These are phyloP conservation scores for Pelargonium nanum DNA, from an alignment of 345 rosid species.

Conservation along the genomic window DNA sequence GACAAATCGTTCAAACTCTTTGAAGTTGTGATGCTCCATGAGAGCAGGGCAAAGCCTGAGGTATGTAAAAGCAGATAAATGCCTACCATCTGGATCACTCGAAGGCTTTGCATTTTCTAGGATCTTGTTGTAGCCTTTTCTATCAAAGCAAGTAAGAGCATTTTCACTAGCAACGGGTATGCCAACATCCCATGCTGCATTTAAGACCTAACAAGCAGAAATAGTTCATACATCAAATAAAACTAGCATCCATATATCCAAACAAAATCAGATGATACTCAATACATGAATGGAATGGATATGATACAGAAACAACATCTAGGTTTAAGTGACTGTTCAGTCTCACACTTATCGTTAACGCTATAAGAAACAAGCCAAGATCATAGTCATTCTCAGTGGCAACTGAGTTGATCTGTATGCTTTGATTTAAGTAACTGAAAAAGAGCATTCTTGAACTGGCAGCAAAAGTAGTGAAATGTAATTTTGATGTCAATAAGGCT, in stretches of 20 bases:
- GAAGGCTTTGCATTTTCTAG: constrained; percentile 60
- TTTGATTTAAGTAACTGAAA: too few species aligned
- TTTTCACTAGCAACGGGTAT: constrained; percentile 61
- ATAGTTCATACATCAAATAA: background rate
- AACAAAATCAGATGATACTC: background rate
- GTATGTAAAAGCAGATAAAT: constrained; percentile 62
- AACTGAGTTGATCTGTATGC: too few species aligned
- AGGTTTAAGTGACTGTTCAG: background rate
- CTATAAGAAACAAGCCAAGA: background rate
- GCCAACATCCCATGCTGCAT: constrained; percentile 82
- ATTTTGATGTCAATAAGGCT: background rate
- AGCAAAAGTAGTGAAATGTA: too few species aligned
- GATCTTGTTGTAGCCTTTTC: constrained; percentile 63
- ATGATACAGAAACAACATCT: background rate
- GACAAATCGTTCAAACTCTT: constrained; percentile 70
- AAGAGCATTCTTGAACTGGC: too few species aligned
- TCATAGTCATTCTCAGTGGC: too few species aligned
- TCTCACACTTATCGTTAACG: background rate
- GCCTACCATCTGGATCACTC: constrained; percentile 81
- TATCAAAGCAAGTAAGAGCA: constrained; percentile 61
- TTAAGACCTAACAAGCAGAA: constrained; percentile 51
- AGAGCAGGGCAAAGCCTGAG: constrained; percentile 65
- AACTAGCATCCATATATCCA: background rate
- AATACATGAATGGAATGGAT: too few species aligned
- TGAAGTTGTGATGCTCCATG: constrained; percentile 64